Percentiles rank a stretch among this genome's conserved stretches.
phyloP scores from a whole-genome alignment of 1,139 yeast genomes.

The Sugiyamaella japonica region DNA sequence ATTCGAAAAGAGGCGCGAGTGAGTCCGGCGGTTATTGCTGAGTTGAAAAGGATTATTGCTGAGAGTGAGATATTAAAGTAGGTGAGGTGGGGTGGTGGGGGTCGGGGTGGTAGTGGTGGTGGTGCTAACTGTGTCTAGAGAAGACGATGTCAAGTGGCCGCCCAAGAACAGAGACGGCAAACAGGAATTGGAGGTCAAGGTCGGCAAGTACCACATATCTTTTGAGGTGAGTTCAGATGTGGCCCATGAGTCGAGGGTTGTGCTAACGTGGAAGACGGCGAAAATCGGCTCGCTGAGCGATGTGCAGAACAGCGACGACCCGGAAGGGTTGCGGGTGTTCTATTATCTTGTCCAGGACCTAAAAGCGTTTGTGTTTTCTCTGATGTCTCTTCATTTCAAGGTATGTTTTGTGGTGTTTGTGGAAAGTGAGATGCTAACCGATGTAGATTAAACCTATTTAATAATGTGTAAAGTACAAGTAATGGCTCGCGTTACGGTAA shows the following conservation, averaged over 20 bases:
- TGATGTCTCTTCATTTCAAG: constrained; percentile 48
- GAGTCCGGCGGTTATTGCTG: constrained; percentile 42
- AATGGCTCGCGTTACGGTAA: too few relatives aligned
- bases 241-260: background rate
- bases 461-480: too few relatives aligned
- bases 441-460: constrained; percentile 25
- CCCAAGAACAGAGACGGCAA: constrained; percentile 45
- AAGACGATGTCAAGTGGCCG: constrained; percentile 48
- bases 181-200: constrained; percentile 47
- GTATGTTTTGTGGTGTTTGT: constrained; percentile 1
- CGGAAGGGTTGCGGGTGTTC: constrained; percentile 48
- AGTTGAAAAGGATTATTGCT: constrained; percentile 41
- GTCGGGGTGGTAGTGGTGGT: background rate
- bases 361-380: constrained; percentile 47
- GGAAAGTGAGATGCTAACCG: background rate
- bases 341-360: constrained; percentile 49
- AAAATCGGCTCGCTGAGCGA: constrained; percentile 47
- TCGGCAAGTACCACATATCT: constrained; percentile 42
- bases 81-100: background rate
- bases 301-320: constrained; percentile 45
- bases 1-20: constrained; percentile 46
- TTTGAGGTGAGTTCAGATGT: constrained; percentile 36
- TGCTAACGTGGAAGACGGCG: constrained; percentile 34
- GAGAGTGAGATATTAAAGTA: constrained; percentile 45
- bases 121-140: constrained; percentile 30